phyloP scores from a whole-genome alignment of 345 rosid species.

The Lenwebbia sp. region DNA sequence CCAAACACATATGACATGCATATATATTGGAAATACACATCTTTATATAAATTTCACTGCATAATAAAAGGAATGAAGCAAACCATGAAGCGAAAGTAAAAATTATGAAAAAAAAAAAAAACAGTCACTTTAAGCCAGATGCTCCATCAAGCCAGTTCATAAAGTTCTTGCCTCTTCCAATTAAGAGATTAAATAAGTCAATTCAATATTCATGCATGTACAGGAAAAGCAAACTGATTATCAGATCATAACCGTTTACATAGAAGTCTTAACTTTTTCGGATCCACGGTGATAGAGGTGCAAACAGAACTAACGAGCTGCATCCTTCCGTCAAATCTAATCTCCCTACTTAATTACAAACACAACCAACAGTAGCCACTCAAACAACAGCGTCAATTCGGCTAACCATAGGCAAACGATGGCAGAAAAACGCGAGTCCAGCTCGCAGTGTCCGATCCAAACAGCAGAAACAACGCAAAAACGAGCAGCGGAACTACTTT shows the following conservation, averaged over 20 bases:
- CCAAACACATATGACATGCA: neutral
- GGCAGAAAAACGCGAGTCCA: neutral
- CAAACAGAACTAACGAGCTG: neutral
- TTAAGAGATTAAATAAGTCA: neutral
- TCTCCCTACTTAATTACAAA: neutral
- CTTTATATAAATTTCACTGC: fast-evolving
- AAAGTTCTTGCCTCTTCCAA: neutral
- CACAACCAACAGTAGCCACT: neutral
- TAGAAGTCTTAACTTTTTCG: neutral
- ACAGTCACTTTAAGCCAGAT: neutral
- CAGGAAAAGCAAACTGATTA: neutral
- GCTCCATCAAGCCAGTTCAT: neutral
- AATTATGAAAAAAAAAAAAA: neutral
- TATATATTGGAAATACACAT: neutral
- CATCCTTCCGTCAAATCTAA: neutral
- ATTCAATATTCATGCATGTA: neutral
- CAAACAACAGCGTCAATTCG: neutral
- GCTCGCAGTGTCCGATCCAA: neutral
- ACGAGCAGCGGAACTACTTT: neutral
- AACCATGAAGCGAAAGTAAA: neutral
- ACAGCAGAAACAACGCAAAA: neutral
- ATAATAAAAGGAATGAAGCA: neutral
- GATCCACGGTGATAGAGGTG: neutral
- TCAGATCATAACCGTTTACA: neutral
- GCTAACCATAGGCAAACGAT: neutral